These are phyloP conservation scores for Schizosaccharomyces pombe DNA, from an alignment of 805 yeast species.

Conservation along the genomic window DNA sequence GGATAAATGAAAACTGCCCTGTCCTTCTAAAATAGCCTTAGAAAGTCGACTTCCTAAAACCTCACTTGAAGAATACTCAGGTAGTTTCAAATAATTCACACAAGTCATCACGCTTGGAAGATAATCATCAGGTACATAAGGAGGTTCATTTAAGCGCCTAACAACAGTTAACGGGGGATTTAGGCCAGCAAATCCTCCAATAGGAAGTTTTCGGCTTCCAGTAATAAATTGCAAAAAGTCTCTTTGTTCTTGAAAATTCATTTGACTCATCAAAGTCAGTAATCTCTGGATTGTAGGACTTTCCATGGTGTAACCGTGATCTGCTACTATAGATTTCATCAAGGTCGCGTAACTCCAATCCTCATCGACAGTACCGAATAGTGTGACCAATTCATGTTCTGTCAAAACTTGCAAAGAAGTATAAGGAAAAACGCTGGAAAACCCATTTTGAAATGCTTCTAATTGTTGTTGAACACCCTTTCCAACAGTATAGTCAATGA, in stretches of 20 bases:
- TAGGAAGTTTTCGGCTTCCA: slow-evolving; percentile 78
- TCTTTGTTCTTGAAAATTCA: slow-evolving; percentile 34
- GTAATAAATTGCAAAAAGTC: slow-evolving; percentile 67
- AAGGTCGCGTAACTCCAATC: slow-evolving; percentile 49
- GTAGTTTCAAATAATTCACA: slow-evolving; percentile 78
- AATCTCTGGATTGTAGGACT: slow-evolving; percentile 39
- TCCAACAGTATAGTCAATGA: slow-evolving; percentile 36
- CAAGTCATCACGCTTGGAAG: slow-evolving; percentile 97
- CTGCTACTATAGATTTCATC: slow-evolving; percentile 42
- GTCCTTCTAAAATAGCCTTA: slow-evolving; percentile 69
- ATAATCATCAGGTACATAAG: slow-evolving; percentile 45
- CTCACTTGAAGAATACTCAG: slow-evolving; percentile 45
- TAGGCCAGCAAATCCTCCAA: slow-evolving; percentile 74
- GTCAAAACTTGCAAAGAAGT: slow-evolving; percentile 46
- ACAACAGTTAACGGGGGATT: slow-evolving; percentile 75
- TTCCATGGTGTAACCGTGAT: slow-evolving; percentile 67
- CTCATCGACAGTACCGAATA: slow-evolving; percentile 61
- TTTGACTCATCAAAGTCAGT: slow-evolving; percentile 35
- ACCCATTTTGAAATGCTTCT: slow-evolving; percentile 51
- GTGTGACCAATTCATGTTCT: slow-evolving; percentile 42
- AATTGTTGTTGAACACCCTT: slow-evolving; percentile 44
- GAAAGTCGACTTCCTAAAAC: slow-evolving; percentile 33
- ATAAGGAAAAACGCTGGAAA: slow-evolving; percentile 61
- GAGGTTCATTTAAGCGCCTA: slow-evolving; percentile 48
- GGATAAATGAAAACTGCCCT: slow-evolving; percentile 65